Base-by-base conservation (phyloP, 2,329 filamentous ascomycete species). In the Neonectria punicea region DNA sequence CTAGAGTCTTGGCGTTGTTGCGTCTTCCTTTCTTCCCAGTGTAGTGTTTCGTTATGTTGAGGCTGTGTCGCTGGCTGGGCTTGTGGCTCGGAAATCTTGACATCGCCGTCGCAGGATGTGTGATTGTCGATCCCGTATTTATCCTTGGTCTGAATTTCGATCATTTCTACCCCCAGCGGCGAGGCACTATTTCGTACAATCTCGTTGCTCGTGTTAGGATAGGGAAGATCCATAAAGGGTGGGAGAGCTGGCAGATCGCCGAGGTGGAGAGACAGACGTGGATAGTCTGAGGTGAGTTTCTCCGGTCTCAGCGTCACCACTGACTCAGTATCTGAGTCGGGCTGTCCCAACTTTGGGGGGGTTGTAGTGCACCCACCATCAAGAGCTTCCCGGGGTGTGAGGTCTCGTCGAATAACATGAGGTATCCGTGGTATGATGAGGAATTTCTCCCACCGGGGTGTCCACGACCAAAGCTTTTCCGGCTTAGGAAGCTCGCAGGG, bases 391-490 rank as follows among this genome's bases (percentile, higher is more conserved):
- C 11, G 20, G 4, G 58, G 41, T 7, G 16, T 47, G 18, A 63
- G n/a, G 34, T 69, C 63, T 18, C 72, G 69, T 34, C 67, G 69
- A 56, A 79, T 74, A 14, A 13, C 61, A 3, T 67, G 22, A 3
- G 80, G 80, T 13, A 80, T 68, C 51, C 58, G 65, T 1, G 80
- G 79, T 7, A 81, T 60, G n/a, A 82, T 72, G 6, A 81, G 60
- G 49, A 82, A 81, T 36, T 76, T 76, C 41, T 80, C 79, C 70
- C 73, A 77, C 4, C 65, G 62, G 2, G 72, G 72, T 1, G 79
- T 77, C 79, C 80, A 82, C 30, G 70, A 73, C 75, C 76, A 78
- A 7, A 58, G 58, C 50, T 76, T 74, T 14, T 67, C 65, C 2
- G 79, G 77, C 16, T 66, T 65, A 13, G 73, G 75, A 5, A 82